phyloP scores from a whole-genome alignment of 2,329 filamentous ascomycete genomes.

The Ampelomyces quisqualis region DNA sequence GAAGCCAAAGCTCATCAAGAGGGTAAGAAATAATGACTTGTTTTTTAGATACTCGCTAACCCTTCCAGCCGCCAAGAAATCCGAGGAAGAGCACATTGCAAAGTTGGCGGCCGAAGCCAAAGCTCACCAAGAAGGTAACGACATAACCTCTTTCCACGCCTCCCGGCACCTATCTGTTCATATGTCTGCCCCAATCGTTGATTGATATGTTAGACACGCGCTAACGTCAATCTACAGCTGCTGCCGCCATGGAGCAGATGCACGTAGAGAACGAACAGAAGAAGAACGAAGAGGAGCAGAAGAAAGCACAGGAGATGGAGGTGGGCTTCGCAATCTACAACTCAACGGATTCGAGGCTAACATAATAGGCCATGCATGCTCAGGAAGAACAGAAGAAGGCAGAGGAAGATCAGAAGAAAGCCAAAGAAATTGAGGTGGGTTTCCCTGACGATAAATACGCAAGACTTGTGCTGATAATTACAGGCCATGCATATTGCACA shows the following conservation, averaged over 20 bases:
- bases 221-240: not conserved
- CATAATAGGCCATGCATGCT: constrained; percentile 7
- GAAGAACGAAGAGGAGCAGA: constrained; percentile 6
- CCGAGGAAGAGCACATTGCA: constrained; percentile 18
- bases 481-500: constrained; percentile 9
- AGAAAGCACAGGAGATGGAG: constrained; percentile 5
- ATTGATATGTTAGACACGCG: not conserved
- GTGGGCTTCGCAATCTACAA: not conserved
- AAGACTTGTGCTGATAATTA: too few species aligned
- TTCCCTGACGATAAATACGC: not conserved
- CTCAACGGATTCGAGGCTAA: constrained; percentile 5
- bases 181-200: not conserved
- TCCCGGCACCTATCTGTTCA: too few species aligned
- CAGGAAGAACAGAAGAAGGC: not conserved
- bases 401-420: constrained; percentile 5
- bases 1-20: constrained; percentile 20
- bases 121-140: constrained; percentile 15
- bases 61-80: constrained; percentile 11
- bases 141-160: too few species aligned
- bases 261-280: constrained; percentile 9
- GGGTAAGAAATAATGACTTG: constrained; percentile 1
- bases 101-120: constrained; percentile 19
- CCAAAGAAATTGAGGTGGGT: constrained; percentile 2
- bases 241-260: constrained; percentile 11
- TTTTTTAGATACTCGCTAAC: constrained; percentile 1